Evolutionary conservation across 257 asterid genomes (phyloP), one percentile per base, ranked within the genome.

Genomic region (Henckelia pumila): DNA sequence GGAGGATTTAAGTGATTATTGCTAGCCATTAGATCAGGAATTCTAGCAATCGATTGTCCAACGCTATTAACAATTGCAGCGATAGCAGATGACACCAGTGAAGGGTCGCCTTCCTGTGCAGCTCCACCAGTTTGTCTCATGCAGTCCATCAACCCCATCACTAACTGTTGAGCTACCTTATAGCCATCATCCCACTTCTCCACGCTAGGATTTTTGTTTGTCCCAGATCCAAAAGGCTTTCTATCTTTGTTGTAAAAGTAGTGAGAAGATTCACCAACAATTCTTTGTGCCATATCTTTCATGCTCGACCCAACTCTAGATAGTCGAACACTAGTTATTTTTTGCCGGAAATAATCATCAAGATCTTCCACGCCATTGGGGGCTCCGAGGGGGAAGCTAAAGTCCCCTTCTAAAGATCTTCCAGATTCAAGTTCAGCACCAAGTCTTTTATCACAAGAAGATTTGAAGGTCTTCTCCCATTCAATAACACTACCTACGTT

Each of bases 71-170:
- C 78, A 75, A 94, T 86, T 61, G 98, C 98, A 73, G 96, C 85
- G 79, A 94, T 80, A 47, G 99, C 99, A 24, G 96, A 91, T 29
- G 99, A 88, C 62, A 94, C 96, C 84, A 94, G 79, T 22, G 87
- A 81, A 60, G 99, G 99, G 68, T 91, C 98, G 33, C 98, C 99
- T 88, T 94, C 99, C 84, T 94, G 99, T 76, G 99, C 99, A 29
- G 99, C 98, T 76, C 99, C 99, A 61, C 99, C 99, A 71, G 99
- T 94, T 80, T 91, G 97, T 71, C 89, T 91, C 95, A 94, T 94
- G 86, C 99, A 94, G 66, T 94, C 99, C 81, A 91, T 82, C 83
- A 94, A 79, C 63, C 96, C 95, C 72, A 76, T 73, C 35, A 94
- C 96, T 72, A 89, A 85, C 68, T 91, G 86, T 64, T 89, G 96